Base-by-base conservation (phyloP, 106 monocot species). In the Ottelia alismoides region DNA sequence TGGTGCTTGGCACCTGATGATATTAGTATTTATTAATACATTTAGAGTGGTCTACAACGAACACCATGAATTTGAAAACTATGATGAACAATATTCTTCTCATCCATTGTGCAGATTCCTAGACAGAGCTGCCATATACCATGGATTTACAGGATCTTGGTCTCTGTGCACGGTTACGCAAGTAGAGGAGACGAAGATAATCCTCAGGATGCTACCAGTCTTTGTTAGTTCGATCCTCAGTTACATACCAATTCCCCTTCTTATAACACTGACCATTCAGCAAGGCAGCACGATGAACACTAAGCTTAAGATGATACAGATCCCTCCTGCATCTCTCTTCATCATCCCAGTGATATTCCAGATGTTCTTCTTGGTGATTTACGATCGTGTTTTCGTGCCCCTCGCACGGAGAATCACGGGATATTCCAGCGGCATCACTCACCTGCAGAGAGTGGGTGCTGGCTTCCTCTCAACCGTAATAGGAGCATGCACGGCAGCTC, bases 371-470 rank as follows among this genome's bases (percentile, higher is more conserved):
- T 24, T 52, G 20, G 52, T 25, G 23, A 24, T 17, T 9, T 52
- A 52, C 7, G 52, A 52, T 24, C 52, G 52, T 2, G 6, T 52
- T 4, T 23, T 52, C 16, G 23, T 52, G 11, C 52, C 52, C 52
- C 25, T 52, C 25, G 52, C 52, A 5, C 14, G 52, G 52, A 52
- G 52, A 20, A 52, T 52, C 52, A 52, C 52, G 3, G 52, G 52
- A 22, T 52, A 52, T 17, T 2, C 25, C 2, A 24, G 57, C 40
- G 57, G 31, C 1, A 57, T 57, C 31, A 57, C 32, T 2, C 57
- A 35, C 2, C 57, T 57, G 23, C 20, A 40, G 18, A 19, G 57
- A 6, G 57, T 57, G 12, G 32, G 31, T 1, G 22, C 27, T 23
- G 57, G 57, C 5, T 57, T 20, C 22, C 6, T 57, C 12, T 57